Base-by-base conservation (phyloP, 352 stramenopile genomes). In the Globisporangium spiculum region DNA sequence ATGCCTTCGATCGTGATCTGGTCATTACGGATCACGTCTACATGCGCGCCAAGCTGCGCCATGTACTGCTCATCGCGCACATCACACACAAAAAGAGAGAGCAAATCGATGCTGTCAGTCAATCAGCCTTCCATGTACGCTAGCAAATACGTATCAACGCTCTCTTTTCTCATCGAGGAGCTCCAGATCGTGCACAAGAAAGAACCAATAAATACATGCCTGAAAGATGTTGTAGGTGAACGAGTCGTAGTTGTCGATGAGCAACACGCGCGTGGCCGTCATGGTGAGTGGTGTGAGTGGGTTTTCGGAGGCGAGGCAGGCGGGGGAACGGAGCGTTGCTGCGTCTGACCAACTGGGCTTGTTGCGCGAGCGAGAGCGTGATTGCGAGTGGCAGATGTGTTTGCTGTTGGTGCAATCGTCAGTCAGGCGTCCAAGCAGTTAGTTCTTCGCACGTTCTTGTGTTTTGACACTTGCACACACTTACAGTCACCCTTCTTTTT, bases 181-280 rank as follows among this genome's bases (percentile, higher is more conserved):
- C 44, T 52, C 44, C 44, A 12, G 22, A 5, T 52, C 16, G 16
- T 50, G 41, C 16, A 20, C 41, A n/a, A 22, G 44, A 10, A n/a
- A 22, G 44, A 10, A n/a, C 44, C 16, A 4, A 8, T 32, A 32
- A 46, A 46, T 20, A 18, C 38, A 46, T 52, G 24, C 44, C 44
- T 52, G 61, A 75, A 86, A 95, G 70, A 96, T 84, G 75, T 96
- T 96, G 83, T 96, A 96, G 74, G 87, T 94, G 81, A 96, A 96
- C 68, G 89, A 96, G 82, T 96, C 89, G 64, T 96, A 96, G 75
- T 96, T 96, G 80, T 96, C 89, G 76, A 96, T 92, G 62, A 96
- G 77, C 59, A 96, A 75, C 71, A 96, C 89, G 63, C 83, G 84
- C 26, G 80, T 93, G 55, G 77, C 72, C 71, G 82, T 81, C 63